Percentiles rank a stretch among this genome's conserved stretches.
phyloP scores from a whole-genome alignment of 176 grass and related monocot genomes.

The Aegilops tauschii region DNA sequence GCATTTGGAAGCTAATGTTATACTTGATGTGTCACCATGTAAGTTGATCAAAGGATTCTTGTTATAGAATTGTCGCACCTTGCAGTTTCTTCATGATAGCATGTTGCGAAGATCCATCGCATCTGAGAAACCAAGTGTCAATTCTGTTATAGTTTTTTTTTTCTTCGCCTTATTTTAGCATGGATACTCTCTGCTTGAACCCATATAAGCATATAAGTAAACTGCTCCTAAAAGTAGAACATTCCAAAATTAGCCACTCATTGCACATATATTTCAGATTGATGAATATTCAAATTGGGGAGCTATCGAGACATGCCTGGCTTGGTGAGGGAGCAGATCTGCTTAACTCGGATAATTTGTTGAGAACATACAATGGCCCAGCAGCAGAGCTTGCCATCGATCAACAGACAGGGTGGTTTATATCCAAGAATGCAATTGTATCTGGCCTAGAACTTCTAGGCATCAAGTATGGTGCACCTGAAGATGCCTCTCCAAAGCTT shows the following conservation, averaged over 20 bases:
- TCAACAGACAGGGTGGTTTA: slow-evolving; percentile 57
- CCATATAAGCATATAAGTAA: background rate
- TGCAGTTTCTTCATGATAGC: background rate
- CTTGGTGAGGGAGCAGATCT: slow-evolving; percentile 57
- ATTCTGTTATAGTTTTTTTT: background rate
- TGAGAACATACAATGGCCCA: slow-evolving; percentile 55
- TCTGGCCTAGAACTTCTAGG: slow-evolving; percentile 64
- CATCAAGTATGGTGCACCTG: slow-evolving; percentile 40
- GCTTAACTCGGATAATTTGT: slow-evolving; percentile 41
- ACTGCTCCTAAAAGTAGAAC: background rate
- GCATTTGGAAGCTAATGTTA: slow-evolving; percentile 1
- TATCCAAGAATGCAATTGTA: slow-evolving; percentile 58
- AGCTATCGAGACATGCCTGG: slow-evolving; percentile 61
- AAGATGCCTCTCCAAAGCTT: slow-evolving; percentile 37
- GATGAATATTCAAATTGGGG: slow-evolving; percentile 58
- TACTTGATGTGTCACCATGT: background rate
- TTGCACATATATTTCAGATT: slow-evolving; percentile 39
- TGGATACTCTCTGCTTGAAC: background rate
- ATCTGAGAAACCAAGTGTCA: background rate
- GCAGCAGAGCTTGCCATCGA: slow-evolving; percentile 32
- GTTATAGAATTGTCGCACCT: background rate
- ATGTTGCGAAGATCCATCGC: background rate
- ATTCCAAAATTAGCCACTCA: background rate
- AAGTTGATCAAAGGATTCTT: background rate
- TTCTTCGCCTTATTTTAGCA: background rate